A percentile compares a stretch with the other conserved stretches of the same genome.
phyloP scores from a whole-genome alignment of 108 stramenopile species.

The Nitzschia palea region DNA sequence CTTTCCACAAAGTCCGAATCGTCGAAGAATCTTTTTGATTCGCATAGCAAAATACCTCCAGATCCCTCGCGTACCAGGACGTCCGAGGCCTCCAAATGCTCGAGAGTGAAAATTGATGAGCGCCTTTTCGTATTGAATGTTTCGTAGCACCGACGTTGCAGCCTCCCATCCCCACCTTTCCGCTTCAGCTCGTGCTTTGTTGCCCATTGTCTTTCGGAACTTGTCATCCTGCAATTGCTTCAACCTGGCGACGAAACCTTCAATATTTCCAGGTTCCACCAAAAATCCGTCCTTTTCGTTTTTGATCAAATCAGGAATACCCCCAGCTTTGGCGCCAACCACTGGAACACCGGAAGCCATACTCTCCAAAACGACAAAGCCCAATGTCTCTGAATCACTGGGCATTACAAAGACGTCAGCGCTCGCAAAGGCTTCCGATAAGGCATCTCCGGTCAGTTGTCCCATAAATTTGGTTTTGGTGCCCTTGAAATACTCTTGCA shows the following conservation, averaged over 20 bases:
- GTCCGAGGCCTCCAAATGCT: slow-evolving; percentile 80
- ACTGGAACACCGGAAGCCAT: slow-evolving; percentile 92
- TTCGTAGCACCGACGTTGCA: slow-evolving; percentile 80
- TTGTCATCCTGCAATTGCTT: slow-evolving; percentile 50
- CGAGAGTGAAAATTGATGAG: slow-evolving; percentile 81
- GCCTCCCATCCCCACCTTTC: slow-evolving; percentile 92
- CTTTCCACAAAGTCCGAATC: slow-evolving; percentile 9
- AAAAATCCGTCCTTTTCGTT: slow-evolving; percentile 75
- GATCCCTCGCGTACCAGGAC: slow-evolving; percentile 46
- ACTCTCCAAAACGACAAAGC: slow-evolving; percentile 89
- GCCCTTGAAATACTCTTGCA: slow-evolving; percentile 70
- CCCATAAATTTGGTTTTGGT: slow-evolving; percentile 79
- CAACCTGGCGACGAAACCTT: slow-evolving; percentile 54
- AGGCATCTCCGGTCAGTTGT: slow-evolving; percentile 63
- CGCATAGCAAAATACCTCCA: slow-evolving; percentile 37
- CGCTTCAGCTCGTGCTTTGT: slow-evolving; percentile 72
- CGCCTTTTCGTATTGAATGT: slow-evolving; percentile 87
- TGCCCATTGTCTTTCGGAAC: slow-evolving; percentile 65
- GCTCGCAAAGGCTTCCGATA: slow-evolving; percentile 79
- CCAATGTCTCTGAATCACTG: slow-evolving; percentile 85
- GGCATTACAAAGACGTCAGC: slow-evolving; percentile 92
- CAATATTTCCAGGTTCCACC: slow-evolving; percentile 55
- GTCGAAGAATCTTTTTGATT: slow-evolving; percentile 21
- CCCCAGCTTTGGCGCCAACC: slow-evolving; percentile 75
- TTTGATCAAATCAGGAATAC: slow-evolving; percentile 78